Percentiles rank a stretch among this genome's conserved stretches.
Evolutionary conservation across 345 rosid genomes (phyloP).

Genomic region (Lepidium didymum): DNA sequence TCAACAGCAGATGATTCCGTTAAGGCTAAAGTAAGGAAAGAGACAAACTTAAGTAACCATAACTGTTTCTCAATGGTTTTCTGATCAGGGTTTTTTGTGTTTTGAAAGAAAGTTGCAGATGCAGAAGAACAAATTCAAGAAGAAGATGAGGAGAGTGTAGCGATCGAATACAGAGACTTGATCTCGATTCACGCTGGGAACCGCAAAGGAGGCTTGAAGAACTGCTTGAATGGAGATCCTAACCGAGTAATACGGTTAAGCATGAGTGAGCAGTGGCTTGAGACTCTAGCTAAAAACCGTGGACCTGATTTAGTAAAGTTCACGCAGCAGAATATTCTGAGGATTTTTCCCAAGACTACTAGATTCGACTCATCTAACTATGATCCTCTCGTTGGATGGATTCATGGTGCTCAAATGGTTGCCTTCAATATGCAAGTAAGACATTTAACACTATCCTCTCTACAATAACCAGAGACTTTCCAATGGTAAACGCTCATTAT

Average conservation of each 20-base stretch:
- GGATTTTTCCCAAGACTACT: conserved; percentile 76
- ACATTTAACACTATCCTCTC: background rate
- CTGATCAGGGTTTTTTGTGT: background rate
- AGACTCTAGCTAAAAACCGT: conserved; percentile 37
- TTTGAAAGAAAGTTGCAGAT: conserved; percentile 29
- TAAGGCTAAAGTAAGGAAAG: conserved; percentile 9
- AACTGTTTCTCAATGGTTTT: background rate
- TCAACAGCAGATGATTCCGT: conserved; percentile 18
- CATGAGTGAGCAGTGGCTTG: conserved; percentile 65
- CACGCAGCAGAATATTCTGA: conserved; percentile 64
- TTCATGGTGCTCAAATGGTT: conserved; percentile 98
- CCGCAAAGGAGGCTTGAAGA: conserved; percentile 47
- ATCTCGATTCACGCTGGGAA: conserved; percentile 76
- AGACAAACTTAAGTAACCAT: background rate
- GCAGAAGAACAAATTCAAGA: conserved; percentile 29
- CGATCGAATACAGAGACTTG: conserved; percentile 42
- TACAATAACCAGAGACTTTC: background rate
- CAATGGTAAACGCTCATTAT: background rate
- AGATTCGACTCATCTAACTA: conserved; percentile 78
- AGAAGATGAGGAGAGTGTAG: conserved; percentile 37
- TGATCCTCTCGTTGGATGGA: conserved; percentile 79
- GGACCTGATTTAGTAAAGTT: conserved; percentile 54
- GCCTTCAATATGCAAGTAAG: conserved; percentile 97
- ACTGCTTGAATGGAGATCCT: conserved; percentile 36
- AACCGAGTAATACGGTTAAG: conserved; percentile 52